Conservation (phyloP, 2,329 filamentous ascomycete species). For the Rhinocladiella similis region DNA sequence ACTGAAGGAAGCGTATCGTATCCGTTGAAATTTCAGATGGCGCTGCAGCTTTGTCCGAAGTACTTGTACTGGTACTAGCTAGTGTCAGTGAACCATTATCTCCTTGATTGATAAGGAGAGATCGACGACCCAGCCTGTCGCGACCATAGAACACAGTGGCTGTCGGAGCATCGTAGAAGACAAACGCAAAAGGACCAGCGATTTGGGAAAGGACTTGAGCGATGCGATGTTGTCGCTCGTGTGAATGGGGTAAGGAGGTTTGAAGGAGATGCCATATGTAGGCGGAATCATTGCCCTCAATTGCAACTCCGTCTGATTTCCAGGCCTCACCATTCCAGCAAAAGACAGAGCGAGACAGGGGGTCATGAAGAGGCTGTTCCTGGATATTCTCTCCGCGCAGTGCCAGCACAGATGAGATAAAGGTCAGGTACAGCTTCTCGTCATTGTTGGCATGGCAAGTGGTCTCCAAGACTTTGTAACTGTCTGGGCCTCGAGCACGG, state of each 20-base stretch:
- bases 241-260: constrained; percentile 35
- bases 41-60: constrained; percentile 54
- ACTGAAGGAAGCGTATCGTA: constrained; percentile 67
- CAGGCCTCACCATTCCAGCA: constrained; percentile 99
- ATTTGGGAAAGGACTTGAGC: constrained; percentile 60
- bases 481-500: constrained; percentile 46
- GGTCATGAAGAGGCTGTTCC: constrained; percentile 69
- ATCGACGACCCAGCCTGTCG: constrained; percentile 84
- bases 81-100: constrained; percentile 54
- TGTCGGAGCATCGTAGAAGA: constrained; percentile 69
- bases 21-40: constrained; percentile 75
- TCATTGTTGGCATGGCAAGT: constrained; percentile 18
- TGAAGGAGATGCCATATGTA: constrained; percentile 63
- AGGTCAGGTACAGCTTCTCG: constrained; percentile 51
- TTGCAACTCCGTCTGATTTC: constrained; percentile 60
- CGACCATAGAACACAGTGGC: constrained; percentile 75
- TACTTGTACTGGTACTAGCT: constrained; percentile 71
- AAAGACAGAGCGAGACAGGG: constrained; percentile 61
- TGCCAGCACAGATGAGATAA: constrained; percentile 85
- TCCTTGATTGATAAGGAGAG: constrained; percentile 58
- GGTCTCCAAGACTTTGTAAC: constrained; percentile 34
- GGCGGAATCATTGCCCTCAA: constrained; percentile 77
- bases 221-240: constrained; percentile 36
- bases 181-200: constrained; percentile 85
- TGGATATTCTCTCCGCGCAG: constrained; percentile 74